These are phyloP conservation scores for Dalbergia cochinchinensis DNA, from an alignment of 306 rosid genomes.

Conservation along the genomic window DNA sequence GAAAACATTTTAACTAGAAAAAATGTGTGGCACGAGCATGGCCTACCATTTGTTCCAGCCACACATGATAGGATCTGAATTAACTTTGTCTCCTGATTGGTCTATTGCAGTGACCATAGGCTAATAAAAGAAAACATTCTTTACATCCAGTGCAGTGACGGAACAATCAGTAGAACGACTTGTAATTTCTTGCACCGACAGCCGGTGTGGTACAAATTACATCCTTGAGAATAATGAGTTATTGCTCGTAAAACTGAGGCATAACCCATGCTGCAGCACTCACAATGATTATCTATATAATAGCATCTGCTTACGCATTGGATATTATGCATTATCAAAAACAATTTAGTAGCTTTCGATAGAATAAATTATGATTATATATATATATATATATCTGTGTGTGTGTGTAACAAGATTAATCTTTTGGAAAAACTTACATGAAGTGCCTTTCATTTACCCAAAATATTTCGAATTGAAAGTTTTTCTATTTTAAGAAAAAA, in stretches of 20 bases:
- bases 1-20: background rate
- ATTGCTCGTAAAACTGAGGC: background rate
- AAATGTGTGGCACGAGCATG: conserved; percentile 26
- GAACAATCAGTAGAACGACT: background rate
- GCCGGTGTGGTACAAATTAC: background rate
- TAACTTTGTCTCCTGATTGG: background rate
- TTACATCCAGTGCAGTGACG: background rate
- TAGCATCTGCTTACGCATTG: no score
- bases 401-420: no score
- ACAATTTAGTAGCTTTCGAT: background rate
- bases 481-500: no score
- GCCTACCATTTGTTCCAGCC: conserved; percentile 39
- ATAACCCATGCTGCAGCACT: background rate
- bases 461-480: no score
- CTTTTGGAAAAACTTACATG: no score
- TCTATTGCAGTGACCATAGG: background rate
- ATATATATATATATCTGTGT: no score
- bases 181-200: conserved; percentile 45
- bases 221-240: background rate
- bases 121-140: conserved; percentile 40
- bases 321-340: background rate
- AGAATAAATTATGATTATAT: no score
- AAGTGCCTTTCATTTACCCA: no score
- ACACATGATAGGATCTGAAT: conserved; percentile 7
- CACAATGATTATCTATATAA: background rate